These are phyloP conservation scores for Coniosporium apollinis DNA, from an alignment of 495 filamentous ascomycete genomes.

Conservation along the genomic window DNA sequence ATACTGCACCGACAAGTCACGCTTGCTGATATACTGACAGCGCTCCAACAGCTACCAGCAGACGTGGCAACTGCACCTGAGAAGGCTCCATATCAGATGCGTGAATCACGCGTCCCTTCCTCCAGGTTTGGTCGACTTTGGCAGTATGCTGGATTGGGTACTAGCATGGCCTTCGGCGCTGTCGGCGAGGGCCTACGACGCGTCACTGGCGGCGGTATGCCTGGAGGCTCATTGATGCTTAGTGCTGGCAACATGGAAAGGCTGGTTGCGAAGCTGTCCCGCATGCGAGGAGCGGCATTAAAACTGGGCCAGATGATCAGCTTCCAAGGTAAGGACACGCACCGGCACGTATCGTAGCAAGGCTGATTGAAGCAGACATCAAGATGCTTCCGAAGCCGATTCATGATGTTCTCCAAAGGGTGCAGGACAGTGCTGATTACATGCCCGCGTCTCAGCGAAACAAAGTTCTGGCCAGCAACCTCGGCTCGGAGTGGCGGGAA, in stretches of 20 bases:
- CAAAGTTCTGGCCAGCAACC: conserved; percentile 56
- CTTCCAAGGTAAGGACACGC: conserved; percentile 65
- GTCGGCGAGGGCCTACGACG: conserved; percentile 68
- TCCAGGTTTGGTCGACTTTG: conserved; percentile 73
- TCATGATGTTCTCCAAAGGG: conserved; percentile 73
- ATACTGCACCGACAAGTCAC: neutral
- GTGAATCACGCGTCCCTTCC: conserved; percentile 80
- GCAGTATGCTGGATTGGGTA: conserved; percentile 86
- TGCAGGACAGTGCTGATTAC: conserved; percentile 94
- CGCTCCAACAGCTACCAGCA: conserved; percentile 14
- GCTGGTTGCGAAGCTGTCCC: conserved; percentile 77
- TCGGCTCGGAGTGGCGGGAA: conserved; percentile 73
- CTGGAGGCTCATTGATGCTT: conserved; percentile 65
- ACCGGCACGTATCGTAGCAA: too few species aligned
- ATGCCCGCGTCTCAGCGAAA: conserved; percentile 91
- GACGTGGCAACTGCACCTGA: conserved; percentile 8
- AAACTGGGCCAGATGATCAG: conserved; percentile 96
- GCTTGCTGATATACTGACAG: conserved; percentile 29
- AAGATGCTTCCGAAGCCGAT: conserved; percentile 83
- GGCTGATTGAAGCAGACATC: too few species aligned
- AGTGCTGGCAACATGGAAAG: conserved; percentile 81
- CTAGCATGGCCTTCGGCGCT: conserved; percentile 91
- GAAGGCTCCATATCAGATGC: conserved; percentile 44
- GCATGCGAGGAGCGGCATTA: conserved; percentile 95
- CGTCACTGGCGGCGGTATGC: conserved; percentile 37